Evolutionary conservation across 163 green algal genomes (phyloP).

Genomic region (Volvox carteri): DNA sequence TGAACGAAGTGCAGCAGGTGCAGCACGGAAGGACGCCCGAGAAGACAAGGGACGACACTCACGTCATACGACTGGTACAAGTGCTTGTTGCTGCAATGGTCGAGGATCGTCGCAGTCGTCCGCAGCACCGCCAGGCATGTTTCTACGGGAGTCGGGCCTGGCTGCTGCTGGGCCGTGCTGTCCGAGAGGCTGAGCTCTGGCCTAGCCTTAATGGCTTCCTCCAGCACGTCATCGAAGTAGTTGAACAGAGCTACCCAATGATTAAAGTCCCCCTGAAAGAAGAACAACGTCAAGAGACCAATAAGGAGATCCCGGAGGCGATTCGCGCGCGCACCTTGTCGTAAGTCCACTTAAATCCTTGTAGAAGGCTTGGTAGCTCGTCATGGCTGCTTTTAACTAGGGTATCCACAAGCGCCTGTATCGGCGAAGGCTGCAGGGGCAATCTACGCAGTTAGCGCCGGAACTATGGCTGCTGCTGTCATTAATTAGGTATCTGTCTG

Average conservation of each 20-base stretch:
- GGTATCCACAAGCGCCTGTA: conserved; percentile 72
- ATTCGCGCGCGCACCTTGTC: conserved; percentile 79
- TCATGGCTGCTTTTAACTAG: conserved; percentile 66
- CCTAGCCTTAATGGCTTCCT: conserved; percentile 74
- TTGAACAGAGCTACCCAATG: conserved; percentile 94
- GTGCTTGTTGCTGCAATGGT: conserved; percentile 95
- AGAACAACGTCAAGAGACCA: not conserved
- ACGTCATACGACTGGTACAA: conserved; percentile 93
- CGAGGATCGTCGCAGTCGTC: conserved; percentile 85
- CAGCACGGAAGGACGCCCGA: too few species aligned
- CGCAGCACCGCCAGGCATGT: conserved; percentile 81
- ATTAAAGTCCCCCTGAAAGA: conserved; percentile 89
- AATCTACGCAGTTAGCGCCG: not conserved
- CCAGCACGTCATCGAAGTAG: conserved; percentile 88
- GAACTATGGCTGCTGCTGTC: not conserved
- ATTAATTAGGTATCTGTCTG: not conserved
- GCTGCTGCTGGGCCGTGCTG: conserved; percentile 4
- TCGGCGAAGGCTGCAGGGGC: conserved; percentile 73
- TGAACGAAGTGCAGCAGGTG: too few species aligned
- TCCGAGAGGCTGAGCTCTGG: conserved; percentile 78
- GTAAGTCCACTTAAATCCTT: conserved; percentile 81
- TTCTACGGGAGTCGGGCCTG: conserved; percentile 70
- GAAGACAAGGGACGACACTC: conserved; percentile 1
- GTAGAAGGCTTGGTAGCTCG: conserved; percentile 66
- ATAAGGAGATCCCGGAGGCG: conserved; percentile 18